Conservation (phyloP, 164 flowering plant species). For the Stephania japonica region DNA sequence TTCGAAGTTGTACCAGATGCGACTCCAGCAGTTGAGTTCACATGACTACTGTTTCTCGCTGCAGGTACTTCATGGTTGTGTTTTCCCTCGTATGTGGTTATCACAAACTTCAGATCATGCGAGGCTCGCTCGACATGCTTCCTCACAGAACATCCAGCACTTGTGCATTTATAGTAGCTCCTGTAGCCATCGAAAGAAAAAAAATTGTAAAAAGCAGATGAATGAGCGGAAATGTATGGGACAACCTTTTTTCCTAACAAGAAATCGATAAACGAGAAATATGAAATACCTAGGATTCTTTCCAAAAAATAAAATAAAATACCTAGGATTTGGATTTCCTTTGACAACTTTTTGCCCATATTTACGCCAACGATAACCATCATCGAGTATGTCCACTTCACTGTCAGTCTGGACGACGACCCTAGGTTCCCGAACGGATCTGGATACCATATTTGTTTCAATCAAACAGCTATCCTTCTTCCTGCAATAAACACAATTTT, state of each 20-base stretch:
- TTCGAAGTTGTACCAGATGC: conserved; percentile 16
- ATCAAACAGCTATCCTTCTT: conserved; percentile 40
- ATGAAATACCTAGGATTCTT: conserved; percentile 41
- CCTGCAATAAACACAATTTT: conserved; percentile 30
- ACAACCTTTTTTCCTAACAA: neutral
- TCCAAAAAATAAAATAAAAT: too few relatives aligned
- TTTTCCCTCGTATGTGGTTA: conserved; percentile 83
- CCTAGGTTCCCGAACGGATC: conserved; percentile 71
- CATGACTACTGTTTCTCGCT: conserved; percentile 51
- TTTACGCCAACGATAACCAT: conserved; percentile 92
- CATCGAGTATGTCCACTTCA: conserved; percentile 80
- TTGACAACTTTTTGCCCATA: conserved; percentile 89
- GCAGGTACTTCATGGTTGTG: conserved; percentile 90
- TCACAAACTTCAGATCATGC: conserved; percentile 55
- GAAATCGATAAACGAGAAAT: neutral
- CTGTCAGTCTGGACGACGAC: conserved; percentile 74
- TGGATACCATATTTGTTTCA: conserved; percentile 44
- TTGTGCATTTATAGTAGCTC: conserved; percentile 94
- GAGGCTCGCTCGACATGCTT: conserved; percentile 85
- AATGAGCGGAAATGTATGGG: neutral
- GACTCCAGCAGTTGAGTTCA: conserved; percentile 28
- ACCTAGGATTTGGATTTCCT: conserved; percentile 93
- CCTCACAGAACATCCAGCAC: conserved; percentile 70
- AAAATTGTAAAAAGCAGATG: neutral
- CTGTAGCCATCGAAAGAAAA: conserved; percentile 21